These are phyloP conservation scores for Chaetomium cochliodes DNA, from an alignment of 495 filamentous ascomycete genomes.

Conservation along the genomic window DNA sequence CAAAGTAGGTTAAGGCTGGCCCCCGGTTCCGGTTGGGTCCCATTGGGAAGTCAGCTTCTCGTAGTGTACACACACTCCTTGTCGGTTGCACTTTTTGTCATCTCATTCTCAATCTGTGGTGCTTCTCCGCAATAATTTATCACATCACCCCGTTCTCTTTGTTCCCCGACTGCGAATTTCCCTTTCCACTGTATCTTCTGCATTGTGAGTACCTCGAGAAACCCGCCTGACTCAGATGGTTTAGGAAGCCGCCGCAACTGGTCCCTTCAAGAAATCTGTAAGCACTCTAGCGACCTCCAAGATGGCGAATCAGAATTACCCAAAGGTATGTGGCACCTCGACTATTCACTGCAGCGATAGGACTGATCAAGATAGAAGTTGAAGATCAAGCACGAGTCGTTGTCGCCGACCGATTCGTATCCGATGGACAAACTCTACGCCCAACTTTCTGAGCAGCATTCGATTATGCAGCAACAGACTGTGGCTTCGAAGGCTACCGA, in stretches of 20 bases:
- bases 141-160: not conserved
- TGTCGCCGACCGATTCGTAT: slow-evolving; percentile 37
- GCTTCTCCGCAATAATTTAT: not conserved
- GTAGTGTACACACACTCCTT: not conserved
- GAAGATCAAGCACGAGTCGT: slow-evolving; percentile 48
- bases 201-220: not conserved
- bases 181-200: not conserved
- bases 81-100: not conserved
- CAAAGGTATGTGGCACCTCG: slow-evolving; percentile 39
- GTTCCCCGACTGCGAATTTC: not conserved
- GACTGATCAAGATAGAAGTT: slow-evolving; percentile 49
- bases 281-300: slow-evolving; percentile 48
- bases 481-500: slow-evolving; percentile 47
- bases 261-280: slow-evolving; percentile 44
- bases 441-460: slow-evolving; percentile 66
- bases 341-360: not conserved
- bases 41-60: not conserved
- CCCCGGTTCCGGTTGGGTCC: not conserved
- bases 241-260: slow-evolving; percentile 17
- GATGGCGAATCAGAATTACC: slow-evolving; percentile 48
- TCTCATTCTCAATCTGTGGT: not conserved
- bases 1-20: slow-evolving; percentile 22
- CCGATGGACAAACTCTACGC: slow-evolving; percentile 62
- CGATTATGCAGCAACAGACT: slow-evolving; percentile 54
- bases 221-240: not conserved